These are phyloP conservation scores for Parietaria judaica DNA, from an alignment of 306 rosid genomes.

Conservation along the genomic window DNA sequence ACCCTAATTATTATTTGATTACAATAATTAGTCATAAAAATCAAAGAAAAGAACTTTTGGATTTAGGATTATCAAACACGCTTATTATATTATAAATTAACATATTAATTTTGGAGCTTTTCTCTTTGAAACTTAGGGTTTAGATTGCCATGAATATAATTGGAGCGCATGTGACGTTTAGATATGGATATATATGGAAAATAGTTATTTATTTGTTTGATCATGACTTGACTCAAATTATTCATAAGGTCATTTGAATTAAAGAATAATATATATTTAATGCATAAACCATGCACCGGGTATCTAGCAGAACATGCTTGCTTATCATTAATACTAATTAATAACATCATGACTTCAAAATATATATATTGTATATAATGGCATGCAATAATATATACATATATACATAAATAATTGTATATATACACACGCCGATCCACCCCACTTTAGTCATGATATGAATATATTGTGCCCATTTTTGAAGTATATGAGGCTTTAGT, in stretches of 20 bases:
- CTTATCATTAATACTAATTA: constrained; percentile 1
- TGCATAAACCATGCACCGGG: not conserved
- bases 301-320: constrained; percentile 11
- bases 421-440: constrained; percentile 6
- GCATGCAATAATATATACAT: not conserved
- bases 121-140: too few species aligned
- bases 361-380: not conserved
- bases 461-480: too few species aligned
- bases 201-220: not conserved
- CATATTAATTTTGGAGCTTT: not conserved
- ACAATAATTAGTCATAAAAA: too few species aligned
- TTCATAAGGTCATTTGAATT: not conserved
- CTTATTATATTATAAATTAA: not conserved
- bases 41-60: not conserved
- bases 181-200: constrained; percentile 7
- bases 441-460: not conserved
- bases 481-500: too few species aligned
- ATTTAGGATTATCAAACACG: not conserved
- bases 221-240: not conserved
- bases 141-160: not conserved
- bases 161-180: constrained; percentile 14
- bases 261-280: constrained; percentile 10
- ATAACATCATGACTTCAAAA: not conserved
- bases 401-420: not conserved
- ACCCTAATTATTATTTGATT: too few species aligned